A percentile compares a stretch with the other conserved stretches of the same genome.
Evolutionary conservation across 148 eudicot genomes (phyloP).

Genomic region (Salicornia ramosissima): DNA sequence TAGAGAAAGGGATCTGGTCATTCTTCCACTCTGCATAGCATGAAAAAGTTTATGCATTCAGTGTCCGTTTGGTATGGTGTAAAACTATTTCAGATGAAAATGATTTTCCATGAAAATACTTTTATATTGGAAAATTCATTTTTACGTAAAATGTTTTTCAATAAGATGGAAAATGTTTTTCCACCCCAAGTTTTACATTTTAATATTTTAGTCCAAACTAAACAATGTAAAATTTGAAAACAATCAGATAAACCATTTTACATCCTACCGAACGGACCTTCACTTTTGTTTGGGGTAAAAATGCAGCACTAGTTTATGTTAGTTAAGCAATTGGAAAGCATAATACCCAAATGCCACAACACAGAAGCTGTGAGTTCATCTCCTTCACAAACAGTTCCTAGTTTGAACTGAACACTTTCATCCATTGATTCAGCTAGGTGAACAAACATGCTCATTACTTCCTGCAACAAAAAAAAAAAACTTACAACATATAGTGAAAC

Average conservation of each 20-base stretch:
- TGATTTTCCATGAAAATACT: too few relatives aligned
- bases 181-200: too few relatives aligned
- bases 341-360: slow-evolving; percentile 73
- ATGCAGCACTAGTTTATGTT: background rate
- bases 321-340: background rate
- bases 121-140: too few relatives aligned
- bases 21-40: slow-evolving; percentile 72
- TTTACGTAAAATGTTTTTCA: too few relatives aligned
- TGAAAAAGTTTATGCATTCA: background rate
- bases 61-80: too few relatives aligned
- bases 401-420: slow-evolving; percentile 43
- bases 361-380: slow-evolving; percentile 41
- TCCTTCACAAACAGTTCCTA: slow-evolving; percentile 53
- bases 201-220: too few relatives aligned
- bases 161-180: too few relatives aligned
- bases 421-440: slow-evolving; percentile 62
- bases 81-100: too few relatives aligned
- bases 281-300: background rate
- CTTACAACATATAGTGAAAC: background rate
- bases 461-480: slow-evolving; percentile 37
- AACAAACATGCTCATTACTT: slow-evolving; percentile 41
- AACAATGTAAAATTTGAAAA: too few relatives aligned
- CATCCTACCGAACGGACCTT: too few relatives aligned
- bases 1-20: slow-evolving; percentile 64
- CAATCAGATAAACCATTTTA: too few relatives aligned